phyloP scores from a whole-genome alignment of 768 basidiomycete genomes.

The Boletus rubropictus region DNA sequence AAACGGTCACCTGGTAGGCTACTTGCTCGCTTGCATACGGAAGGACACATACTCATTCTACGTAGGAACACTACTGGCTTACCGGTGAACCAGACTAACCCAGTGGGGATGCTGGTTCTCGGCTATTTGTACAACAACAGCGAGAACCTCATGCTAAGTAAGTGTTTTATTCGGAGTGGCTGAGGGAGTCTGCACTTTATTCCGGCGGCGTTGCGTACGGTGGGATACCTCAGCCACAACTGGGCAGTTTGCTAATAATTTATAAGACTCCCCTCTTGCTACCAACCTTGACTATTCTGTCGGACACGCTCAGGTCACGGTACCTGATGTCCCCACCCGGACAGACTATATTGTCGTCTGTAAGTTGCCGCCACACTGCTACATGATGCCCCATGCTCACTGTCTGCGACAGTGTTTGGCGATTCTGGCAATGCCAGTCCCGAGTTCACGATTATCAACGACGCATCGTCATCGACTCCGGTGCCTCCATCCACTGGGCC shows the following conservation, averaged over 20 bases:
- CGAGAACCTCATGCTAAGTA: slow-evolving; percentile 30
- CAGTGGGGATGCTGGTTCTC: slow-evolving; percentile 29
- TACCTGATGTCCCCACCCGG: slow-evolving; percentile 31
- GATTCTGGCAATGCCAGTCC: slow-evolving; percentile 40
- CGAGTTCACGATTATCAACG: slow-evolving; percentile 48
- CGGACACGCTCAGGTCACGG: slow-evolving; percentile 31
- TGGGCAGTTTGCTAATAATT: slow-evolving; percentile 6
- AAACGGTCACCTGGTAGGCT: slow-evolving; percentile 49
- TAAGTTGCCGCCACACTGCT: slow-evolving; percentile 17
- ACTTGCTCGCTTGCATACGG: slow-evolving; percentile 18
- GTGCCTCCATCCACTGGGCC: slow-evolving; percentile 4
- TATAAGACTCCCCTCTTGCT: slow-evolving; percentile 32
- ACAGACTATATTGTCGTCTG: slow-evolving; percentile 34
- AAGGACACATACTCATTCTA: slow-evolving; percentile 31
- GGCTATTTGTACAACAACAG: slow-evolving; percentile 23
- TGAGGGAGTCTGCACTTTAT: neutral
- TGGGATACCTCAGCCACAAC: neutral
- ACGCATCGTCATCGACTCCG: slow-evolving; percentile 38
- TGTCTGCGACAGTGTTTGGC: slow-evolving; percentile 28
- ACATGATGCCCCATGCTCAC: neutral
- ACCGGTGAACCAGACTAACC: slow-evolving; percentile 27
- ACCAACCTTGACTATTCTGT: slow-evolving; percentile 28
- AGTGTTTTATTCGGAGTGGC: slow-evolving; percentile 4
- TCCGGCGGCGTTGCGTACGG: neutral
- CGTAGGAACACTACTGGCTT: slow-evolving; percentile 18